Evolutionary conservation across 768 basidiomycete species (phyloP), one percentile per base, ranked within the genome.

Genomic region (Mycena chlorophos): DNA sequence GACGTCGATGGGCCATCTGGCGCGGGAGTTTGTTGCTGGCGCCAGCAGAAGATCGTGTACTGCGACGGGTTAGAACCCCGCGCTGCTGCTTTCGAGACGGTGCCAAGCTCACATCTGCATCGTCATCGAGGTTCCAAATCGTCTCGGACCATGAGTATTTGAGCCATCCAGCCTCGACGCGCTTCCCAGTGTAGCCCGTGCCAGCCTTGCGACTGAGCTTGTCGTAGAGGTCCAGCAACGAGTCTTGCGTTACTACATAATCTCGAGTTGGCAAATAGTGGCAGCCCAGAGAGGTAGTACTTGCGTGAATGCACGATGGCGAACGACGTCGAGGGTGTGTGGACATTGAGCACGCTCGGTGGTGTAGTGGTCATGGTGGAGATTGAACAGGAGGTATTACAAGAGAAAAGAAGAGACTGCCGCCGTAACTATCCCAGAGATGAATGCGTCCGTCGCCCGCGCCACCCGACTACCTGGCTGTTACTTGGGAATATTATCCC

Each of bases 41-140:
- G 79, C 85, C 90, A 89, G 31, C 78, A 75, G 60, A 94, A 91
- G 56, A 98, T 96, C 19, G 84, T 81, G 67, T 94, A 93, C 73
- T 98, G 94, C 12, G 89, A 20, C 10, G 20, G 45, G 25, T 46
- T 25, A 17, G 17, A 8, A 17, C 8, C 10, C 31, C 10, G 31
- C 22, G 45, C 20, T 28, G 26, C 13, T 10, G 23, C 6, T 25
- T 10, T 5, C 13, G 25, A 27, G 12, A 27, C 45, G 22, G 12
- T 6, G 13, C 12, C 8, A 13, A 19, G 45, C 45, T 13, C 13
- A 46, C 45, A 20, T 46, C 45, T 22, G 45, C 45, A 27, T 46
- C 94, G 65, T 98, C 94, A 67, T 96, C 92, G 12, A 98, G 73
- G 65, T 89, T 88, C 91, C 91, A 97, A 47, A 91, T 69, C 0